Percentiles rank a stretch among this genome's conserved stretches.
These are phyloP conservation scores for Lignosus rhinocerotis DNA, from an alignment of 1,284 basidiomycete genomes.

Conservation along the genomic window DNA sequence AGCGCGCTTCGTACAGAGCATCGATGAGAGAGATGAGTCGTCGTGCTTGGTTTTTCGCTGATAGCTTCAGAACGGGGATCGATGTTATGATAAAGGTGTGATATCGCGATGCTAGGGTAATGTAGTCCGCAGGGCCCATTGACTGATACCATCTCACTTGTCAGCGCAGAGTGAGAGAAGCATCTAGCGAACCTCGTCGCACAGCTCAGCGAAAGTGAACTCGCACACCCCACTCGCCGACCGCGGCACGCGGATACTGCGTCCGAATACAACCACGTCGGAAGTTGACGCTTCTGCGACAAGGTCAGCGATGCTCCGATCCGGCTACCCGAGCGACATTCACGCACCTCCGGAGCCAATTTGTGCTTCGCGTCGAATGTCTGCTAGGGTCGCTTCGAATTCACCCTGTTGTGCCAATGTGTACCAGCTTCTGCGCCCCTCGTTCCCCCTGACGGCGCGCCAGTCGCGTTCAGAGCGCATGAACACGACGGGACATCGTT, in stretches of 20 bases:
- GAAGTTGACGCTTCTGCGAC: slow-evolving; percentile 13
- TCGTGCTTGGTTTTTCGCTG: slow-evolving; percentile 69
- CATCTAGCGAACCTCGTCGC: slow-evolving; percentile 47
- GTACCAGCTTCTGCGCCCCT: slow-evolving; percentile 37
- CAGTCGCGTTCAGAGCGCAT: slow-evolving; percentile 52
- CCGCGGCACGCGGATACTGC: slow-evolving; percentile 51
- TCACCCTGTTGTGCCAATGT: slow-evolving; percentile 24
- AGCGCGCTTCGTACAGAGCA: slow-evolving; percentile 56
- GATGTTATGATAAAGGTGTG: slow-evolving; percentile 59
- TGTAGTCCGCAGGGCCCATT: slow-evolving; percentile 71
- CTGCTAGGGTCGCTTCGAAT: slow-evolving; percentile 28
- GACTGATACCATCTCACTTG: slow-evolving; percentile 35
- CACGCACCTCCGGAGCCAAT: slow-evolving; percentile 1
- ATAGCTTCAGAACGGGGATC: slow-evolving; percentile 58
- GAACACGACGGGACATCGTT: slow-evolving; percentile 59
- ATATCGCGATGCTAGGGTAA: slow-evolving; percentile 61
- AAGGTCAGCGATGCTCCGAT: neutral
- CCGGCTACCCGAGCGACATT: neutral
- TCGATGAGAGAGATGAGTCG: slow-evolving; percentile 74
- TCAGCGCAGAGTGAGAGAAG: neutral
- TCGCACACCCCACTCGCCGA: slow-evolving; percentile 43
- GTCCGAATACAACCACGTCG: slow-evolving; percentile 41
- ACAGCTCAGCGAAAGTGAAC: slow-evolving; percentile 64
- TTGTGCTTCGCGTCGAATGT: neutral
- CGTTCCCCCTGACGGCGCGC: slow-evolving; percentile 29